Evolutionary conservation across 139 green algal genomes (phyloP).

Genomic region (Pycnococcus provasolii): DNA sequence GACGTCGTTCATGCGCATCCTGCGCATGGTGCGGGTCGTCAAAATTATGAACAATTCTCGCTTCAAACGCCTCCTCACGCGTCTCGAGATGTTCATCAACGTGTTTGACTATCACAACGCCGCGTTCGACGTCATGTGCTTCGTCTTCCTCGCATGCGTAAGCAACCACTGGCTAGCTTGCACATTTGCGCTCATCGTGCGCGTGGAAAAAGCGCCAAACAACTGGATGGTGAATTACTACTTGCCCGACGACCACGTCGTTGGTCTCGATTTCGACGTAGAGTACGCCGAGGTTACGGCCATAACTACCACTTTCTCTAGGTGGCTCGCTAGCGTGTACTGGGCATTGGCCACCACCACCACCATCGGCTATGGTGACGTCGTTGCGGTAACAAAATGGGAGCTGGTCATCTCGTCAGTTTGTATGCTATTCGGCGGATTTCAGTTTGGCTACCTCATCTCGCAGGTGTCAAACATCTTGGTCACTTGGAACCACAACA

Average conservation of each 20-base stretch:
- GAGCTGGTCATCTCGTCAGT: conserved; percentile 11
- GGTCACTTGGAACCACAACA: conserved; percentile 5
- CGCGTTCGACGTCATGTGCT: too few relatives aligned
- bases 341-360: conserved; percentile 15
- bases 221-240: neutral
- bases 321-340: conserved; percentile 12
- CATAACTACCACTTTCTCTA: neutral
- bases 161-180: neutral
- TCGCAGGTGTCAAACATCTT: neutral
- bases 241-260: too few relatives aligned
- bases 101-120: too few relatives aligned
- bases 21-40: too few relatives aligned
- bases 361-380: conserved; percentile 24
- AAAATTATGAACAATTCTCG: too few relatives aligned
- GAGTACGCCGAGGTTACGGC: neutral
- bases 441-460: conserved; percentile 3
- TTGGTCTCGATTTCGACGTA: neutral
- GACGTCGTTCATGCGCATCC: too few relatives aligned
- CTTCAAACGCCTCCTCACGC: too few relatives aligned
- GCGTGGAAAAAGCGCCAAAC: neutral
- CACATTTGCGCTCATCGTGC: neutral
- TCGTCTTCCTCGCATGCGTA: too few relatives aligned
- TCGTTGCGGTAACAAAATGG: conserved; percentile 3
- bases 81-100: too few relatives aligned
- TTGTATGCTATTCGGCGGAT: conserved; percentile 4